Evolutionary conservation across 2,329 filamentous ascomycete species (phyloP).

Genomic region (Trichothecium roseum): DNA sequence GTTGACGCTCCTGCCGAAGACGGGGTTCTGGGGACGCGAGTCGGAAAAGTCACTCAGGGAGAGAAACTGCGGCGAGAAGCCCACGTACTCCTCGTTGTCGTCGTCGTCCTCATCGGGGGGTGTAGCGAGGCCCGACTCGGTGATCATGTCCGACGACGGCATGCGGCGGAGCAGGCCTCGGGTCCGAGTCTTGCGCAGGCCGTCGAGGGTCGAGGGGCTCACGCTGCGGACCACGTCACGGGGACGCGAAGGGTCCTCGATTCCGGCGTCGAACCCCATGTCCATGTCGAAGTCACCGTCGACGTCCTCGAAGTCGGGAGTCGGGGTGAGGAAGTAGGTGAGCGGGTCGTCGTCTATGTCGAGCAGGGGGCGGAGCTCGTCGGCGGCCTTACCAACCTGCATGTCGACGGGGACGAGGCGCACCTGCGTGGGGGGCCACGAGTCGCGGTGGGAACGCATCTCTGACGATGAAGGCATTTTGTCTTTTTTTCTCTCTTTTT

Average conservation of each 20-base stretch:
- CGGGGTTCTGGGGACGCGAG: slow-evolving; percentile 19
- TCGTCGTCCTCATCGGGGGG: slow-evolving; percentile 30
- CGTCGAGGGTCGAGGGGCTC: slow-evolving; percentile 44
- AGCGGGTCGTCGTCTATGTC: slow-evolving; percentile 43
- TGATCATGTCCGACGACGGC: slow-evolving; percentile 25
- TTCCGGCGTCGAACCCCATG: slow-evolving; percentile 47
- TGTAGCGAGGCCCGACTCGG: too few species aligned
- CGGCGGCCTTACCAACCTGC: slow-evolving; percentile 23
- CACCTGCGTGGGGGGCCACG: slow-evolving; percentile 43
- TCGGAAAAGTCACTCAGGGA: slow-evolving; percentile 32
- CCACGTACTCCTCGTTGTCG: slow-evolving; percentile 40
- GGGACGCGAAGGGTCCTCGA: slow-evolving; percentile 37
- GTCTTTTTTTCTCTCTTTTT: not conserved
- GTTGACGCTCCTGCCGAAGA: slow-evolving; percentile 18
- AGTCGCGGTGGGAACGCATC: slow-evolving; percentile 28
- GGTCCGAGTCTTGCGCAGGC: slow-evolving; percentile 29
- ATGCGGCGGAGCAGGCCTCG: slow-evolving; percentile 22
- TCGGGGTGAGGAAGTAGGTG: slow-evolving; percentile 44
- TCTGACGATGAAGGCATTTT: slow-evolving; percentile 24
- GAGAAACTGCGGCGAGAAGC: slow-evolving; percentile 31
- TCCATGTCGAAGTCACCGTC: slow-evolving; percentile 29
- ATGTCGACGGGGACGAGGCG: slow-evolving; percentile 27
- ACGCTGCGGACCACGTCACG: slow-evolving; percentile 40
- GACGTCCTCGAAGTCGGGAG: slow-evolving; percentile 28
- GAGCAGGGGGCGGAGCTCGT: slow-evolving; percentile 30